Percentiles rank a stretch among this genome's conserved stretches.
Conservation (phyloP, 2,329 filamentous ascomycete species). For the Alternaria brassicicola region DNA sequence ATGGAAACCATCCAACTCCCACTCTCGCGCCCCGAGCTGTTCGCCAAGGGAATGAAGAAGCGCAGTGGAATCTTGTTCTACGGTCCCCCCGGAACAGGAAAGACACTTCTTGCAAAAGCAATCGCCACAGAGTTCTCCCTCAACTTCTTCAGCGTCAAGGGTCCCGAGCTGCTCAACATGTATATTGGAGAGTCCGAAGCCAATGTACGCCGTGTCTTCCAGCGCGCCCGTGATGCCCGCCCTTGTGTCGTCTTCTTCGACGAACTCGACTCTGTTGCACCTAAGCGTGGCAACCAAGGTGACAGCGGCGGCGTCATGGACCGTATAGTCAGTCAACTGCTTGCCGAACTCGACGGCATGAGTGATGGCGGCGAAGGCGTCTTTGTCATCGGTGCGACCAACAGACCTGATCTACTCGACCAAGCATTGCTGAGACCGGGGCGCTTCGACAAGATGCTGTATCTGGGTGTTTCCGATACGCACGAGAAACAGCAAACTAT, state of each 20-base stretch:
- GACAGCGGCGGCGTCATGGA: constrained; percentile 99
- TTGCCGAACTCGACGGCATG: constrained; percentile 97
- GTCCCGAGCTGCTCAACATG: constrained; percentile 91
- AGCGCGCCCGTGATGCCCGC: constrained; percentile 81
- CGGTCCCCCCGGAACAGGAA: constrained; percentile 87
- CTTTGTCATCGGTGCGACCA: constrained; percentile 96
- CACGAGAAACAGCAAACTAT: constrained; percentile 97
- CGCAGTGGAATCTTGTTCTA: constrained; percentile 92
- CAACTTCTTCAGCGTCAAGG: constrained; percentile 94
- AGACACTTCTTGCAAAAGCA: constrained; percentile 89
- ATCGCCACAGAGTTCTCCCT: constrained; percentile 93
- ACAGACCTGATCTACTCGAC: constrained; percentile 90
- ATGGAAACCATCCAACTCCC: constrained; percentile 96
- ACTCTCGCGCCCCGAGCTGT: constrained; percentile 87
- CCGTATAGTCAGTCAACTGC: constrained; percentile 89
- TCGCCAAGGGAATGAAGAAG: constrained; percentile 98
- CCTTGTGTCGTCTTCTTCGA: constrained; percentile 95
- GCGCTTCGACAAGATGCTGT: constrained; percentile 98
- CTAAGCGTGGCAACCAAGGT: constrained; percentile 95
- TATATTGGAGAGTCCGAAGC: constrained; percentile 95
- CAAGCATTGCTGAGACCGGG: constrained; percentile 87
- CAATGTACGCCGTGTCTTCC: constrained; percentile 88
- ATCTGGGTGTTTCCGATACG: constrained; percentile 93
- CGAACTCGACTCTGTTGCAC: constrained; percentile 89
- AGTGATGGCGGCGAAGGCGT: constrained; percentile 86